A percentile compares a stretch with the other conserved stretches of the same genome.
Evolutionary conservation across 768 basidiomycete genomes (phyloP).

Genomic region (Suillus subaureus): DNA sequence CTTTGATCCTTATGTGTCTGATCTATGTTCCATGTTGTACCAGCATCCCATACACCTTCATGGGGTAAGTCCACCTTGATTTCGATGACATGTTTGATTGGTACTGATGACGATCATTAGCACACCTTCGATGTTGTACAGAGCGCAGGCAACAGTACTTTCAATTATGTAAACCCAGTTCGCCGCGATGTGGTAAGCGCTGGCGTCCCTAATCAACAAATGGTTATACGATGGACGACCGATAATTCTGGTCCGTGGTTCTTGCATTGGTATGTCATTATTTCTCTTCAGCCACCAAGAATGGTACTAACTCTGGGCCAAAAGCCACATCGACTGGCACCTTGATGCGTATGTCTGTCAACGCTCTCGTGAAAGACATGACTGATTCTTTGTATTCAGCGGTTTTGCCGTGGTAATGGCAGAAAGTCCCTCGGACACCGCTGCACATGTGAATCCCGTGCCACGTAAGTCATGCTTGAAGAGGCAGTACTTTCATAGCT

Average conservation of each 20-base stretch:
- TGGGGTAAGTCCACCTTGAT: constrained; percentile 33
- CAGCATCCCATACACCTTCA: constrained; percentile 49
- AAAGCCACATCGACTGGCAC: constrained; percentile 23
- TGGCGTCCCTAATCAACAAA: constrained; percentile 24
- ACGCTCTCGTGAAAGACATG: background rate
- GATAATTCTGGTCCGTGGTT: constrained; percentile 54
- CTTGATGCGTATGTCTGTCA: constrained; percentile 17
- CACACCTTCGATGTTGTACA: constrained; percentile 50
- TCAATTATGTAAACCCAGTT: constrained; percentile 56
- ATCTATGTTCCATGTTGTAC: background rate
- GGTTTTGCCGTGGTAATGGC: constrained; percentile 35
- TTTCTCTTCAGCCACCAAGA: background rate
- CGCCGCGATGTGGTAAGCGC: constrained; percentile 47
- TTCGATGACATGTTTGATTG: background rate
- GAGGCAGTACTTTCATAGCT: background rate
- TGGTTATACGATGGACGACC: constrained; percentile 49
- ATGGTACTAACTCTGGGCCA: background rate
- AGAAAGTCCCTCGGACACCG: constrained; percentile 20
- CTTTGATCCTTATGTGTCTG: background rate
- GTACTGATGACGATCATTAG: constrained; percentile 22
- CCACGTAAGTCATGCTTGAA: background rate
- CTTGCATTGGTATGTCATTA: constrained; percentile 18
- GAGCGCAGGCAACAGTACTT: constrained; percentile 37
- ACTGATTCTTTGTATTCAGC: constrained; percentile 11
- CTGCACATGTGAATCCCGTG: background rate